These are phyloP conservation scores for Piromyces finnis DNA, from an alignment of 192 early-diverging fungal species.

Conservation along the genomic window DNA sequence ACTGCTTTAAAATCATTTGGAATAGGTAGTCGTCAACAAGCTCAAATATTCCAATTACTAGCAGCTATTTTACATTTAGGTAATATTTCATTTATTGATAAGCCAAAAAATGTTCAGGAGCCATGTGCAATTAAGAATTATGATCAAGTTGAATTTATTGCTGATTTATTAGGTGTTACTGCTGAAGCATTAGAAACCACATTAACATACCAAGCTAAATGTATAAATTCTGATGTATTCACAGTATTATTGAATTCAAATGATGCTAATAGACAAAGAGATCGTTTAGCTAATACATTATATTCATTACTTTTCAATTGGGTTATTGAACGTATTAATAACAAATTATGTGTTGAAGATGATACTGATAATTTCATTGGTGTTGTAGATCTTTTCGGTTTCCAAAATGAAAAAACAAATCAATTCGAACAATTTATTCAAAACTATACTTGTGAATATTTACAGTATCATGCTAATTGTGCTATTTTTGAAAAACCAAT, in stretches of 20 bases:
- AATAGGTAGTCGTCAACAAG: constrained; percentile 58
- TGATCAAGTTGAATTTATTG: constrained; percentile 53
- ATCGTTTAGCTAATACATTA: constrained; percentile 54
- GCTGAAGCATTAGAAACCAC: constrained; percentile 49
- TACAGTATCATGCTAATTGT: constrained; percentile 28
- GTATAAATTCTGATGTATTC: constrained; percentile 65
- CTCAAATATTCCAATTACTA: constrained; percentile 67
- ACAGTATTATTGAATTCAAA: constrained; percentile 62
- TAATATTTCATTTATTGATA: constrained; percentile 69
- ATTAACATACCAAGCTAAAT: constrained; percentile 66
- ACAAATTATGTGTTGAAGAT: constrained; percentile 49
- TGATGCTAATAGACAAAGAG: constrained; percentile 60
- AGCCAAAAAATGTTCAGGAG: constrained; percentile 41
- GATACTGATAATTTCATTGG: constrained; percentile 66
- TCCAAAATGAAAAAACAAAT: constrained; percentile 34
- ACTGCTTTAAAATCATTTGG: constrained; percentile 71
- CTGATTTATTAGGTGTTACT: constrained; percentile 64
- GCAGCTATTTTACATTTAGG: constrained; percentile 75
- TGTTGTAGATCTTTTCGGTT: constrained; percentile 72
- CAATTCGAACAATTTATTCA: constrained; percentile 51
- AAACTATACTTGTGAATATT: constrained; percentile 77
- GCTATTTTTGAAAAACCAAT: constrained; percentile 49
- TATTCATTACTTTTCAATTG: constrained; percentile 79
- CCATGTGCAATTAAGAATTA: constrained; percentile 58
- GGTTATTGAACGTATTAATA: constrained; percentile 84